Conservation (phyloP, 2,329 filamentous ascomycete genomes). For the Camillea tinctor region DNA sequence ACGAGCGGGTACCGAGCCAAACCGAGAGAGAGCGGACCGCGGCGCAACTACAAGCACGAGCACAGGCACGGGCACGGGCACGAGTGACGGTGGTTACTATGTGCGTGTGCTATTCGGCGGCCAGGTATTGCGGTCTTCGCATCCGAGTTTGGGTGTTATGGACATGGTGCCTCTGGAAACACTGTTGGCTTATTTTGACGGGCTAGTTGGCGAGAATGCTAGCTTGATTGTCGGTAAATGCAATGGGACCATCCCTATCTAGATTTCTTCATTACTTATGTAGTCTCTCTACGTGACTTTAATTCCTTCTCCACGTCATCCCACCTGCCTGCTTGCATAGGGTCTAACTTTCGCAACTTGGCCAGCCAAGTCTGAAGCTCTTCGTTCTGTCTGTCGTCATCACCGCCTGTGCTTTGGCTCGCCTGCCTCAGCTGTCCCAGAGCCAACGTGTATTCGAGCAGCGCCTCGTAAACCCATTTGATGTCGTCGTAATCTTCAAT, state of each 20-base stretch:
- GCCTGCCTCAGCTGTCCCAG: conserved; percentile 53
- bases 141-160: conserved; percentile 64
- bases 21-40: neutral
- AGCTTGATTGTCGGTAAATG: conserved; percentile 41
- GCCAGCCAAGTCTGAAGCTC: conserved; percentile 59
- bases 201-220: conserved; percentile 58
- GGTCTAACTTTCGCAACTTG: conserved; percentile 68
- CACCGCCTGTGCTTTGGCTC: conserved; percentile 26
- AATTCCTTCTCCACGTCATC: conserved; percentile 59
- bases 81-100: conserved; percentile 40
- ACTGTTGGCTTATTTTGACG: conserved; percentile 70
- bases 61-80: neutral
- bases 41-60: neutral
- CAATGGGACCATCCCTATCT: conserved; percentile 16
- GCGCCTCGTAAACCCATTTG: conserved; percentile 83
- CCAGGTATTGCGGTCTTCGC: conserved; percentile 63
- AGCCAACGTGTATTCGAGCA: conserved; percentile 70
- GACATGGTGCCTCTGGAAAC: conserved; percentile 69
- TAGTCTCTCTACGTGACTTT: conserved; percentile 17
- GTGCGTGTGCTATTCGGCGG: conserved; percentile 72
- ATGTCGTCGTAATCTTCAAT: conserved; percentile 56
- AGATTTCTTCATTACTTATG: conserved; percentile 2
- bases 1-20: conserved; percentile 29
- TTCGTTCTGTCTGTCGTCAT: conserved; percentile 36
- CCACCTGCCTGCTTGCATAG: conserved; percentile 74